phyloP scores from a whole-genome alignment of 352 stramenopile species.

The Globisporangium middletonii region DNA sequence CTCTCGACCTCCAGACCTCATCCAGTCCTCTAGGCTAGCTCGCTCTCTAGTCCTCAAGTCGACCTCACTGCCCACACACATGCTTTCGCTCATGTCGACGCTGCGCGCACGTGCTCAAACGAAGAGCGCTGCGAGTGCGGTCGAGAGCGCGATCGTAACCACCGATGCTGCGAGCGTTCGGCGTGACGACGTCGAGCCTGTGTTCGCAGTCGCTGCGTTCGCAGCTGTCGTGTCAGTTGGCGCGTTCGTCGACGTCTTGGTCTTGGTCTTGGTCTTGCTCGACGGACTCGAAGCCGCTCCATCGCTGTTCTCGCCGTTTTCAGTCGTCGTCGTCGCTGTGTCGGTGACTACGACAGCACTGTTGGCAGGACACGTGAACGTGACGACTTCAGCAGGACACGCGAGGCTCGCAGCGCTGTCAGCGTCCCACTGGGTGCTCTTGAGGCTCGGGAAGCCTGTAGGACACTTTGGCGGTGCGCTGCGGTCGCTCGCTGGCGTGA shows the following conservation, averaged over 20 bases:
- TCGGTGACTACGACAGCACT: too few relatives aligned
- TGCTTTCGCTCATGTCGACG: neutral
- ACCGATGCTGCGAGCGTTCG: conserved; percentile 2
- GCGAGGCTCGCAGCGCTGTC: conserved; percentile 25
- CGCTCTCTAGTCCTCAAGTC: too few relatives aligned
- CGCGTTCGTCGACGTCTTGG: neutral
- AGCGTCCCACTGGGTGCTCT: conserved; percentile 31
- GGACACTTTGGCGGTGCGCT: conserved; percentile 25
- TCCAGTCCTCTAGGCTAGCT: too few relatives aligned
- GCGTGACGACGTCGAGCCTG: neutral
- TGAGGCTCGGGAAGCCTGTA: conserved; percentile 16
- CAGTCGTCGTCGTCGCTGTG: neutral
- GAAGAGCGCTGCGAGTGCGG: neutral
- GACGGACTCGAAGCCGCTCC: neutral
- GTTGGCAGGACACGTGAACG: conserved; percentile 5
- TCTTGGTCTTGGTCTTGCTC: neutral
- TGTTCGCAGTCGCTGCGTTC: neutral
- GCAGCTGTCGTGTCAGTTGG: neutral
- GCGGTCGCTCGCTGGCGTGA: conserved; percentile 23
- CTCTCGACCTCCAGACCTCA: too few relatives aligned
- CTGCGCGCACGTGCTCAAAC: neutral
- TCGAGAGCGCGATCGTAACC: conserved; percentile 1
- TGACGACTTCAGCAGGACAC: conserved; percentile 15
- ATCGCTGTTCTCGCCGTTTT: neutral
- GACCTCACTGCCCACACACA: neutral